A percentile compares a stretch with the other conserved stretches of the same genome.
These are phyloP conservation scores for Psidium friedrichsthalianum DNA, from an alignment of 345 rosid species.

Conservation along the genomic window DNA sequence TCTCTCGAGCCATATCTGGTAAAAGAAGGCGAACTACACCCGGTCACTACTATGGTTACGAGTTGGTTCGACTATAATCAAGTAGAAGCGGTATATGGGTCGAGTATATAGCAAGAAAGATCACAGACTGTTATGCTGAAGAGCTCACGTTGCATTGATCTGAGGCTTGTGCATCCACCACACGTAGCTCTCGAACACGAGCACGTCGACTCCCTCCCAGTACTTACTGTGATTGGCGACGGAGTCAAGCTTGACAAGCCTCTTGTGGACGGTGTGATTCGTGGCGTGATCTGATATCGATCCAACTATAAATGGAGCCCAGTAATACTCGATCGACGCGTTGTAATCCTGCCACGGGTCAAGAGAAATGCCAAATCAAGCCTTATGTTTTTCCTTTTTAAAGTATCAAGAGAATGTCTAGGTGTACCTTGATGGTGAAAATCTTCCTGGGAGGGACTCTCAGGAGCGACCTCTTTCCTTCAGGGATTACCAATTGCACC, in stretches of 20 bases:
- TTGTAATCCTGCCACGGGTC: conserved; percentile 50
- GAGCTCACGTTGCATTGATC: conserved; percentile 75
- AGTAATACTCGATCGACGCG: conserved; percentile 70
- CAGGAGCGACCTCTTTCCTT: conserved; percentile 49
- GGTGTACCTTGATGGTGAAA: conserved; percentile 60
- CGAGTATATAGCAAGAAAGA: background rate
- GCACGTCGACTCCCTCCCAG: conserved; percentile 64
- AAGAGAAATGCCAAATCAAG: background rate
- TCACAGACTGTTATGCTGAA: background rate
- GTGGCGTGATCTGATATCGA: conserved; percentile 89
- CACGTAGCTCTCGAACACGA: conserved; percentile 80
- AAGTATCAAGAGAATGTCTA: background rate
- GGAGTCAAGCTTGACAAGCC: conserved; percentile 74
- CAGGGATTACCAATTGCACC: conserved; percentile 71
- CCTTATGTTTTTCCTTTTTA: background rate
- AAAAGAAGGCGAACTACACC: background rate
- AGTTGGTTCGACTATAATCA: background rate
- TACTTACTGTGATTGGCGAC: conserved; percentile 68
- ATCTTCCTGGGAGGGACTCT: conserved; percentile 86
- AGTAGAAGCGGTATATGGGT: background rate
- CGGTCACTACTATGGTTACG: background rate
- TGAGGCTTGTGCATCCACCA: conserved; percentile 96
- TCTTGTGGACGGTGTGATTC: conserved; percentile 66
- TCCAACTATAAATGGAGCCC: conserved; percentile 95
- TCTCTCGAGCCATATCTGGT: conserved; percentile 45